A percentile compares a stretch with the other conserved stretches of the same genome.
phyloP scores from a whole-genome alignment of 208 protist genomes.

The Acanthamoeba triangularis region DNA sequence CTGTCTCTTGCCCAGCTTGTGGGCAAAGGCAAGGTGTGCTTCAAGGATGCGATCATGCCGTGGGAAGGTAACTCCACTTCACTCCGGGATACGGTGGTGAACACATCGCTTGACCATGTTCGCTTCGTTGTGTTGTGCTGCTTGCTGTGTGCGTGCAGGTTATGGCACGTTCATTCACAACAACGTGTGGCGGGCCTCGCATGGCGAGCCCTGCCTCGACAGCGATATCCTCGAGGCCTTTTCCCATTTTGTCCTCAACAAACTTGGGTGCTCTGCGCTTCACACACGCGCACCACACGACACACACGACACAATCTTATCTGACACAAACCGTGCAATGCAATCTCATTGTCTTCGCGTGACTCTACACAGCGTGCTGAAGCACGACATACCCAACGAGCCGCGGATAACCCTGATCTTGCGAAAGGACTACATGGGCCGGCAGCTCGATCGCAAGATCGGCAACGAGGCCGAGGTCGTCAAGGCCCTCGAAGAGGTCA shows the following conservation, averaged over 20 bases:
- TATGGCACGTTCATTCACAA: conserved; percentile 61
- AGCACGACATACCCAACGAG: background rate
- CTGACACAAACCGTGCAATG: background rate
- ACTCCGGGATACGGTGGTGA: background rate
- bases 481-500: background rate
- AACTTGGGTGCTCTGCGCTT: background rate
- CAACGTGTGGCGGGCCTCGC: background rate
- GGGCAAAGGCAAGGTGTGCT: conserved; percentile 7
- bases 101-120: background rate
- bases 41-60: conserved; percentile 35
- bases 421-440: conserved; percentile 52
- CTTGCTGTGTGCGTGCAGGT: background rate
- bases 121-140: background rate
- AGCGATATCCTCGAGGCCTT: conserved; percentile 23
- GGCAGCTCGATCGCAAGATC: conserved; percentile 12
- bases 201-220: background rate
- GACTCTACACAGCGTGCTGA: background rate
- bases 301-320: background rate
- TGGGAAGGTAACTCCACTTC: background rate
- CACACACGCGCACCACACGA: background rate
- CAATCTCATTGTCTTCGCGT: background rate
- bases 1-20: background rate
- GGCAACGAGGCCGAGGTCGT: background rate
- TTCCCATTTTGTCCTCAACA: conserved; percentile 41
- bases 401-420: conserved; percentile 4